Percentiles rank a stretch among this genome's conserved stretches.
Conservation (phyloP, 306 rosid species). For the Dryas alaskensis region DNA sequence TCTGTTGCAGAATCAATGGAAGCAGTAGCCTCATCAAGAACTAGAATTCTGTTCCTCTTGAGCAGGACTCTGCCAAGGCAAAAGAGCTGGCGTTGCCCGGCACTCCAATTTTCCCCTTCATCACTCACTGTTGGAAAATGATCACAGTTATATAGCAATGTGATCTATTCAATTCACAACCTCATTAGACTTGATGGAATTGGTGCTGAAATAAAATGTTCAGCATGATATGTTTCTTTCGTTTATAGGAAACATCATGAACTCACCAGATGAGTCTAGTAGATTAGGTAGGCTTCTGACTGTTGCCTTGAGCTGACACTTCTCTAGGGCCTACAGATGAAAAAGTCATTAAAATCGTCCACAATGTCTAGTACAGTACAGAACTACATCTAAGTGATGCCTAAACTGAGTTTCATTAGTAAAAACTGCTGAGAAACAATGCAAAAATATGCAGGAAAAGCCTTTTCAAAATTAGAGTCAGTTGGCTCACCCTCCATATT, state of each 20-base stretch:
- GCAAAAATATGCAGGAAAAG: background rate
- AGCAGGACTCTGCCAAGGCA: constrained; percentile 78
- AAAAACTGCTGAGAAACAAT: background rate
- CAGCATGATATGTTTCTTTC: background rate
- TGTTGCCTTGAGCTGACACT: constrained; percentile 71
- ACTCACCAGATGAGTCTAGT: constrained; percentile 66
- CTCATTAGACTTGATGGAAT: background rate
- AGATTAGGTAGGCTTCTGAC: constrained; percentile 52
- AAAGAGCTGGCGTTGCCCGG: constrained; percentile 65
- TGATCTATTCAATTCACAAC: background rate
- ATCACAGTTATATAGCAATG: background rate
- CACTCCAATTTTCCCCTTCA: constrained; percentile 78
- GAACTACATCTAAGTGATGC: background rate
- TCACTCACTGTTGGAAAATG: constrained; percentile 42
- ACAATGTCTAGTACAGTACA: background rate
- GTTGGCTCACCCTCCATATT: constrained; percentile 62
- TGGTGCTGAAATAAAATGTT: background rate
- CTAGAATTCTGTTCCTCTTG: constrained; percentile 62
- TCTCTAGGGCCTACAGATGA: constrained; percentile 52
- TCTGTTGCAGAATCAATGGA: constrained; percentile 78
- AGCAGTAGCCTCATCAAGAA: constrained; percentile 83
- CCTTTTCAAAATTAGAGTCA: background rate
- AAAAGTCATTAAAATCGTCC: background rate
- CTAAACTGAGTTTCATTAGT: background rate
- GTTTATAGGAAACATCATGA: background rate